Conservation (phyloP, 805 yeast genomes). For the Lachancea lanzarotensis region DNA sequence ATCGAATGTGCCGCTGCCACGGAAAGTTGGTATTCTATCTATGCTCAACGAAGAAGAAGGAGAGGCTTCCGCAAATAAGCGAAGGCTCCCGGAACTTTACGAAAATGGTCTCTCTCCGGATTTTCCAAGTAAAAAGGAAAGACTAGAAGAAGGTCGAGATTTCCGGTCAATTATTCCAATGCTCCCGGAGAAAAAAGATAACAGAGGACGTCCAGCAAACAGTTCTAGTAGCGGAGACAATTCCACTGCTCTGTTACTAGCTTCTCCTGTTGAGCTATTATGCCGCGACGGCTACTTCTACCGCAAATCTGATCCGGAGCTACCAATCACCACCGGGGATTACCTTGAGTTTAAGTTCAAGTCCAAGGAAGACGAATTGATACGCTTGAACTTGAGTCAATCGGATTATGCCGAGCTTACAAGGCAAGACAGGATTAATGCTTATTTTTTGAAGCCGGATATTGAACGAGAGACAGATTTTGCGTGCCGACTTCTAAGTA, state of each 20-base stretch:
- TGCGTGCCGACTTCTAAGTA: slow-evolving; percentile 23
- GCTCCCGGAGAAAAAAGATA: slow-evolving; percentile 12
- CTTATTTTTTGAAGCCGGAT: slow-evolving; percentile 25
- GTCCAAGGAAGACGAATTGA: slow-evolving; percentile 27
- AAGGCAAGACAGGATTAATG: slow-evolving; percentile 26
- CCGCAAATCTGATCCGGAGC: slow-evolving; percentile 20
- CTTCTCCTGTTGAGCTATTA: slow-evolving; percentile 28
- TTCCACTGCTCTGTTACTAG: slow-evolving; percentile 17
- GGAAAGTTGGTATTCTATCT: slow-evolving; percentile 23
- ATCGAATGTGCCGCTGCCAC: slow-evolving; percentile 17
- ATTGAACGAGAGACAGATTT: slow-evolving; percentile 26
- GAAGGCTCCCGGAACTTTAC: slow-evolving; percentile 5
- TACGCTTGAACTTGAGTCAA: slow-evolving; percentile 16
- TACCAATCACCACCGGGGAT: slow-evolving; percentile 28
- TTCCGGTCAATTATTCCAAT: slow-evolving; percentile 9
- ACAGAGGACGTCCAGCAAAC: slow-evolving; percentile 10
- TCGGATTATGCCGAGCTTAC: slow-evolving; percentile 16
- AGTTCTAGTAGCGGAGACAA: slow-evolving; percentile 11
- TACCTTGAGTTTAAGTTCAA: slow-evolving; percentile 29
- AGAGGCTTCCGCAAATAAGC: slow-evolving; percentile 3
- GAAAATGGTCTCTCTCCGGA: slow-evolving; percentile 2
- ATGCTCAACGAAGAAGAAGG: slow-evolving; percentile 23
- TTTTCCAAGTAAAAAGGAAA: slow-evolving; percentile 7
- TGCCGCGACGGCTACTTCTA: slow-evolving; percentile 31
- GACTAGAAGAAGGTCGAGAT: slow-evolving; percentile 6